phyloP scores from a whole-genome alignment of 495 filamentous ascomycete species.

The Penicillium canariense region DNA sequence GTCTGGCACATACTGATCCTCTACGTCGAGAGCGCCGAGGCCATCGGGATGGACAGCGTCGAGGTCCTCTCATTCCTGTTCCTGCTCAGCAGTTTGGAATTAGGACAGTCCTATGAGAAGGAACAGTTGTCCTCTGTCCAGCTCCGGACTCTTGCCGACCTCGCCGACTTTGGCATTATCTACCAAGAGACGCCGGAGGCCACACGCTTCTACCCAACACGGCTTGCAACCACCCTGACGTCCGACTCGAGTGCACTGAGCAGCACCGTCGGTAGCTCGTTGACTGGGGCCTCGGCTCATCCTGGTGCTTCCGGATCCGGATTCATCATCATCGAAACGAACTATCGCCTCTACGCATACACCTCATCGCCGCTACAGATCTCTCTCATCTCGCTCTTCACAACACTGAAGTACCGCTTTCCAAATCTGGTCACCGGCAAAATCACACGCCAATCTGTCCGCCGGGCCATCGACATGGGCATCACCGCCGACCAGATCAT shows the following conservation, averaged over 20 bases:
- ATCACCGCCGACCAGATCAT: conserved; percentile 96
- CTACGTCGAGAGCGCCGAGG: conserved; percentile 83
- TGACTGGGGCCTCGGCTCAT: conserved; percentile 35
- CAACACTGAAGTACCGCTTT: conserved; percentile 79
- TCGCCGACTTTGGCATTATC: conserved; percentile 89
- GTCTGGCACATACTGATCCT: conserved; percentile 94
- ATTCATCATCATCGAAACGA: conserved; percentile 97
- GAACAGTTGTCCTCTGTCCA: conserved; percentile 74
- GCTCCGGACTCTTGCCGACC: conserved; percentile 77
- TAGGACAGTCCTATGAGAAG: conserved; percentile 85
- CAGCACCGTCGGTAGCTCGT: conserved; percentile 37
- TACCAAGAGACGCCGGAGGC: conserved; percentile 60
- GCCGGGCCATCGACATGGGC: conserved; percentile 79
- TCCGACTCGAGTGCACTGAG: conserved; percentile 66
- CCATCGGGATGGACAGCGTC: conserved; percentile 76
- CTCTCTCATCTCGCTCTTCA: conserved; percentile 88
- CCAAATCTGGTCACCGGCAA: conserved; percentile 89
- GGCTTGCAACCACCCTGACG: conserved; percentile 91
- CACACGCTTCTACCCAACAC: conserved; percentile 86
- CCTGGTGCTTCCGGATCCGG: conserved; percentile 56
- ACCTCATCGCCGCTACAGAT: conserved; percentile 90
- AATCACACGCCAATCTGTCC: conserved; percentile 81
- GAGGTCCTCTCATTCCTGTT: conserved; percentile 96
- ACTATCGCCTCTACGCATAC: conserved; percentile 97
- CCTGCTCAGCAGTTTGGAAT: conserved; percentile 88